Evolutionary conservation across 768 basidiomycete genomes (phyloP), one percentile per base, ranked within the genome.

Genomic region (Lyophyllum decastes): DNA sequence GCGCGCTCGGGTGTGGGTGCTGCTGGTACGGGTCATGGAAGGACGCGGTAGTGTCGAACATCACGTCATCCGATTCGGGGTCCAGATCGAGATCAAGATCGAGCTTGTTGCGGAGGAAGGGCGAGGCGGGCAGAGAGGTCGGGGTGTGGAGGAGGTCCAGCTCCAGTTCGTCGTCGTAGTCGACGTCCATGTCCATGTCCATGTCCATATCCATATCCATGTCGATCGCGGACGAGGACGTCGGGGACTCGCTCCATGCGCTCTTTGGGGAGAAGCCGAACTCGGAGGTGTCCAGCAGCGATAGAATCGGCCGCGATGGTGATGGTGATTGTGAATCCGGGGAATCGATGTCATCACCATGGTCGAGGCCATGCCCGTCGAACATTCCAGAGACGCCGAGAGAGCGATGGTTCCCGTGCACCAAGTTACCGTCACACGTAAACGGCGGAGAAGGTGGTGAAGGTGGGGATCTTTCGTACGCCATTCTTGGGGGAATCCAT

Each of bases 81-180:
- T 47, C 46, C 5, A 26, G 46, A 2, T 47, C 26, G 25, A 27
- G 11, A 11, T 44, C 53, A 34, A 61, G 41, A 24, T 35, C 30
- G 16, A 54, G 52, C 19, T 56, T 54, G 17, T 54, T 51, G 12
- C 44, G 35, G 12, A 38, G 9, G n/a, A 67, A 52, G 1, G 64
- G 62, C 9, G 58, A 60, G 2, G 43, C 35, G 22, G 60, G 54
- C 7, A 61, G 56, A 1, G 63, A 64, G 58, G 64, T 67, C 2
- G 69, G 69, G 58, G 57, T 63, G 25, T 51, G 70, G 61, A 43
- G 66, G 63, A 44, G 64, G 27, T 58, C 54, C 53, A 59, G 59
- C 34, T 56, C 46, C 21, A 48, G 26, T 10, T 61, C 60, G 43
- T 61, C 59, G 26, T 61, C 59, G 8, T 53, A 48, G 50, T 48